phyloP scores from a whole-genome alignment of 805 yeast genomes.

The Sugiyamaella valdiviana region DNA sequence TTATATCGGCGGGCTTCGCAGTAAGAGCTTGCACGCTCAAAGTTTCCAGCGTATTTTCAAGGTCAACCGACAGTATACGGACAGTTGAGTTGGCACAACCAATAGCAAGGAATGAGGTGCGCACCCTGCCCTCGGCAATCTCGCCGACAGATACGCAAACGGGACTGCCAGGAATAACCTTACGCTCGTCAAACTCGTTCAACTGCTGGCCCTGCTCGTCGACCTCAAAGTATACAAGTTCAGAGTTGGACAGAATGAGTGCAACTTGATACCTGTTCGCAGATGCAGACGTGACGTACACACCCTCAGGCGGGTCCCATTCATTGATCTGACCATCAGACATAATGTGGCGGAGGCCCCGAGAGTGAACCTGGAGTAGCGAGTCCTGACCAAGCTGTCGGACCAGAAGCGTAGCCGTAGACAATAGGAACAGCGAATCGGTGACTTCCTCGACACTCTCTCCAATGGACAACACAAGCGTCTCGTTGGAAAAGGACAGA shows the following conservation, averaged over 20 bases:
- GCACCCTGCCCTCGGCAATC: slow-evolving; percentile 40
- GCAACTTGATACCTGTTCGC: slow-evolving; percentile 63
- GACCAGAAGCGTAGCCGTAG: slow-evolving; percentile 59
- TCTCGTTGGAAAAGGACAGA: slow-evolving; percentile 56
- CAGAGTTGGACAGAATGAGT: slow-evolving; percentile 64
- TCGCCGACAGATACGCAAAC: slow-evolving; percentile 43
- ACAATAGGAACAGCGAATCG: slow-evolving; percentile 53
- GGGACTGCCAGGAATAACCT: slow-evolving; percentile 48
- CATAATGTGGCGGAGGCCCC: slow-evolving; percentile 59
- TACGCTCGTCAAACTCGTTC: slow-evolving; percentile 60
- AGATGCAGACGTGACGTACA: slow-evolving; percentile 52
- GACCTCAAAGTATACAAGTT: slow-evolving; percentile 76
- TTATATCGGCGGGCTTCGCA: slow-evolving; percentile 40
- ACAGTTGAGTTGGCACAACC: slow-evolving; percentile 69
- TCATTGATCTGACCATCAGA: slow-evolving; percentile 39
- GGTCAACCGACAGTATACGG: slow-evolving; percentile 57
- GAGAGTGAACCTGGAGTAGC: slow-evolving; percentile 63
- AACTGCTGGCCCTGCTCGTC: slow-evolving; percentile 54
- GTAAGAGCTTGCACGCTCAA: slow-evolving; percentile 62
- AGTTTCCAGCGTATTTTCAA: slow-evolving; percentile 52
- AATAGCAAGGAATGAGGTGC: slow-evolving; percentile 57
- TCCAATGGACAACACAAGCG: slow-evolving; percentile 70
- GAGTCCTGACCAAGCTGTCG: slow-evolving; percentile 60
- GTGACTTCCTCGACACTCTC: slow-evolving; percentile 72
- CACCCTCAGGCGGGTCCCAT: slow-evolving; percentile 83